phyloP scores from a whole-genome alignment of 1,139 yeast species.

The Debaryomyces sp. region DNA sequence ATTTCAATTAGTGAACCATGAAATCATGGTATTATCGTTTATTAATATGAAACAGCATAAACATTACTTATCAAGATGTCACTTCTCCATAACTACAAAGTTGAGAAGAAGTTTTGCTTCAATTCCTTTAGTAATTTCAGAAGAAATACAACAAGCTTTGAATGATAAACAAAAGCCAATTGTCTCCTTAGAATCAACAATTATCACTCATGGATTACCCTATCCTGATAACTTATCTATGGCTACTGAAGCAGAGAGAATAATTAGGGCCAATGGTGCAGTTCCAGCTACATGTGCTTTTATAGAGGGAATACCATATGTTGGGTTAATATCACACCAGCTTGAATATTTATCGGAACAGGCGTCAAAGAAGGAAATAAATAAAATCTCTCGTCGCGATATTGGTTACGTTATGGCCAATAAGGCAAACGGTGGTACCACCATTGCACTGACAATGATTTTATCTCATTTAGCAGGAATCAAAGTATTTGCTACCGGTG shows the following conservation, averaged over 20 bases:
- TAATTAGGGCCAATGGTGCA: slow-evolving; percentile 65
- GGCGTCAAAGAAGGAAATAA: slow-evolving; percentile 31
- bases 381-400: slow-evolving; percentile 81
- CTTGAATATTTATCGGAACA: slow-evolving; percentile 53
- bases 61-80: background rate
- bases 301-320: slow-evolving; percentile 67
- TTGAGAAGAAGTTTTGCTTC: background rate
- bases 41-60: background rate
- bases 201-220: slow-evolving; percentile 89
- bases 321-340: slow-evolving; percentile 59
- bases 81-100: background rate
- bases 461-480: slow-evolving; percentile 76
- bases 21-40: background rate
- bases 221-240: slow-evolving; percentile 73
- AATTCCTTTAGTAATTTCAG: slow-evolving; percentile 40
- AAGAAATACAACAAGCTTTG: slow-evolving; percentile 66
- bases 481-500: slow-evolving; percentile 89
- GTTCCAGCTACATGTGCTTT: slow-evolving; percentile 89
- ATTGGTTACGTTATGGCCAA: slow-evolving; percentile 73
- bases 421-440: slow-evolving; percentile 77
- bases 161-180: slow-evolving; percentile 54
- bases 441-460: slow-evolving; percentile 89
- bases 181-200: slow-evolving; percentile 83
- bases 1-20: background rate
- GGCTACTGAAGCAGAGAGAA: slow-evolving; percentile 69